Evolutionary conservation across 2,329 filamentous ascomycete genomes (phyloP).

Genomic region (Verticillium dahliae): DNA sequence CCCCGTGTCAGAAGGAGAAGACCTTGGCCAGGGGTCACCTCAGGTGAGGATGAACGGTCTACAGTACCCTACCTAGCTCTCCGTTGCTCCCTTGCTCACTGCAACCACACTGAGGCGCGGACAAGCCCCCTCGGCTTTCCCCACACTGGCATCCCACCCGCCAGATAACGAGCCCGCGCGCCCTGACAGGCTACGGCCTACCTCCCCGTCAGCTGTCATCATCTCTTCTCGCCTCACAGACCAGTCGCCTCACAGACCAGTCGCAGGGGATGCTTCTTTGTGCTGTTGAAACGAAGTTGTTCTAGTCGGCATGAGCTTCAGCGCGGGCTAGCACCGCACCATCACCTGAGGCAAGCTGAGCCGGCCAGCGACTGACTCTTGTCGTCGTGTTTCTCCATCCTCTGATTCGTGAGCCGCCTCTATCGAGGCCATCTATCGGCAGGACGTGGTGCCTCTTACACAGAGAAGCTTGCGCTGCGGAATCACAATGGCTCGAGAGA

Average conservation of each 20-base stretch:
- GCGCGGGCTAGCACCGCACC: neutral
- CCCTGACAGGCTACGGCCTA: neutral
- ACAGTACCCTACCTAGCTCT: neutral
- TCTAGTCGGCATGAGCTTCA: neutral
- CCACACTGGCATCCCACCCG: constrained; percentile 4
- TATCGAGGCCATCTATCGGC: neutral
- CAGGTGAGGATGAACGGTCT: neutral
- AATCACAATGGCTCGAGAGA: neutral
- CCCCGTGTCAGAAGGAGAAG: neutral
- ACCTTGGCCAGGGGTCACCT: constrained; percentile 1
- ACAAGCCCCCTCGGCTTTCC: constrained; percentile 3
- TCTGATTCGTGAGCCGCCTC: neutral
- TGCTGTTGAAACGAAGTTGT: neutral
- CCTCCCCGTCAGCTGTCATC: neutral
- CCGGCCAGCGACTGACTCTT: neutral
- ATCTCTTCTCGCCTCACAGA: neutral
- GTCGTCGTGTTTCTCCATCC: neutral
- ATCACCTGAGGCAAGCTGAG: neutral
- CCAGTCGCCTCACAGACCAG: neutral
- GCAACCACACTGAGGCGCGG: constrained; percentile 3
- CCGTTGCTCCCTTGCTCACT: neutral
- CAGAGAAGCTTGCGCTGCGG: neutral
- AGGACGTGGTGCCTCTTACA: neutral
- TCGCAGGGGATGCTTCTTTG: neutral
- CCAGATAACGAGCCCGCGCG: neutral